Percentiles rank a stretch among this genome's conserved stretches.
These are phyloP conservation scores for Blastomyces gilchristii DNA, from an alignment of 2,329 filamentous ascomycete species.

Conservation along the genomic window DNA sequence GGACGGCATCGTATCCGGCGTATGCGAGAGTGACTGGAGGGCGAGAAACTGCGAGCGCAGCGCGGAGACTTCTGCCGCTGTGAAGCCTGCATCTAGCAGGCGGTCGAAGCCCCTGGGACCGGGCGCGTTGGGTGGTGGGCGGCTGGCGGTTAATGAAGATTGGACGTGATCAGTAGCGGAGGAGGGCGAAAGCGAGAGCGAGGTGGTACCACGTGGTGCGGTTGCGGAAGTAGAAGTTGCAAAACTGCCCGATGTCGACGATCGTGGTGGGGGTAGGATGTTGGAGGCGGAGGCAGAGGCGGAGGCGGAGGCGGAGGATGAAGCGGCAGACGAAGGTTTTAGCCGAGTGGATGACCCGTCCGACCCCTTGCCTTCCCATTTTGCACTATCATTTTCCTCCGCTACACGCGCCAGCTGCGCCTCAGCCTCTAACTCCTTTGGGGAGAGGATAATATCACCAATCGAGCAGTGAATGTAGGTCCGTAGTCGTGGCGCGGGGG, in stretches of 20 bases:
- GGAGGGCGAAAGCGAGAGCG: neutral
- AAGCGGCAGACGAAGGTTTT: neutral
- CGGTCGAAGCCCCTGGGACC: slow-evolving; percentile 78
- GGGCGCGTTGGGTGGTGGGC: slow-evolving; percentile 38
- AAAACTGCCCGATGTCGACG: neutral
- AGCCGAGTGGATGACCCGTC: neutral
- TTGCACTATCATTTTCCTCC: slow-evolving; percentile 1
- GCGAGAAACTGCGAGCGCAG: slow-evolving; percentile 81
- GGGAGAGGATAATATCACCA: slow-evolving; percentile 59
- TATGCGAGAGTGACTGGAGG: slow-evolving; percentile 70
- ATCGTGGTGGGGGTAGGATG: neutral
- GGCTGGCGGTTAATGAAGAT: neutral
- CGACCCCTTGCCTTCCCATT: neutral
- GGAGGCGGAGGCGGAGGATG: neutral
- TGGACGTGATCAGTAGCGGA: neutral
- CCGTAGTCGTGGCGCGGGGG: slow-evolving; percentile 33
- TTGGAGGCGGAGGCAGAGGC: neutral
- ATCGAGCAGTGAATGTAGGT: slow-evolving; percentile 93
- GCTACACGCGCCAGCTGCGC: slow-evolving; percentile 29
- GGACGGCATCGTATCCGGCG: slow-evolving; percentile 79
- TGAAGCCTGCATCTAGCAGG: slow-evolving; percentile 71
- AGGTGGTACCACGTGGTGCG: neutral
- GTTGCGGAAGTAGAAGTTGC: neutral
- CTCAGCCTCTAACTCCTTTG: slow-evolving; percentile 60
- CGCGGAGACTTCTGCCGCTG: slow-evolving; percentile 67